These are phyloP conservation scores for Rhynchospora breviuscula DNA, from an alignment of 176 grass and related monocot genomes.

Conservation along the genomic window DNA sequence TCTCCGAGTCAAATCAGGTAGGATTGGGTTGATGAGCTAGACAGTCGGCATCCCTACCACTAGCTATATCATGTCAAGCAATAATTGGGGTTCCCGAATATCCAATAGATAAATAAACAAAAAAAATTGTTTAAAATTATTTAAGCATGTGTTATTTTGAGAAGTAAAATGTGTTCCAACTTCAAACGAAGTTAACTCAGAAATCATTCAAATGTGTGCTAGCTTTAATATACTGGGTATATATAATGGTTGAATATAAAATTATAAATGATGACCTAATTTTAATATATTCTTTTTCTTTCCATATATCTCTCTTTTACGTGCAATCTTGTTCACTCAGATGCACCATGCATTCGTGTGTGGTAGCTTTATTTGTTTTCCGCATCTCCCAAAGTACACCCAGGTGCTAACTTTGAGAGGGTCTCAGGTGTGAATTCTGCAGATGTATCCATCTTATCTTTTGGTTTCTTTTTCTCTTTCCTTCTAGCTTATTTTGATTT, in stretches of 20 bases:
- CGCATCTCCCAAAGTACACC: neutral
- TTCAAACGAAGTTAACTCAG: too few relatives aligned
- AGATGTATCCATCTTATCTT: constrained; percentile 14
- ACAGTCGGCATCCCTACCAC: neutral
- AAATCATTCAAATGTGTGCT: too few relatives aligned
- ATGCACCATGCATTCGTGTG: constrained; percentile 24
- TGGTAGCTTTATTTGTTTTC: neutral
- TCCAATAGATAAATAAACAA: neutral
- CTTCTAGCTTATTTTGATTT: constrained; percentile 14
- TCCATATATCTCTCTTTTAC: neutral
- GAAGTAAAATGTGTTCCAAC: too few relatives aligned
- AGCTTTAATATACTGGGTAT: neutral
- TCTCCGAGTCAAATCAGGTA: neutral
- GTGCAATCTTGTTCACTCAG: neutral
- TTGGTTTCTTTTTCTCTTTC: constrained; percentile 13
- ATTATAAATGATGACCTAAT: constrained; percentile 1
- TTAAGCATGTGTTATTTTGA: neutral
- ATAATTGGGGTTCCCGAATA: neutral
- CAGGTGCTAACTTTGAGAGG: neutral
- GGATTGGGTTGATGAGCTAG: neutral
- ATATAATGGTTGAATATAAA: neutral
- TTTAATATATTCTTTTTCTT: constrained; percentile 2
- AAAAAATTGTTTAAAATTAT: too few relatives aligned
- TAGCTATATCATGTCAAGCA: neutral
- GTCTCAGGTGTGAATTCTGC: constrained; percentile 22